Conservation (phyloP, 1,139 yeast species). For the Pichia sp. region DNA sequence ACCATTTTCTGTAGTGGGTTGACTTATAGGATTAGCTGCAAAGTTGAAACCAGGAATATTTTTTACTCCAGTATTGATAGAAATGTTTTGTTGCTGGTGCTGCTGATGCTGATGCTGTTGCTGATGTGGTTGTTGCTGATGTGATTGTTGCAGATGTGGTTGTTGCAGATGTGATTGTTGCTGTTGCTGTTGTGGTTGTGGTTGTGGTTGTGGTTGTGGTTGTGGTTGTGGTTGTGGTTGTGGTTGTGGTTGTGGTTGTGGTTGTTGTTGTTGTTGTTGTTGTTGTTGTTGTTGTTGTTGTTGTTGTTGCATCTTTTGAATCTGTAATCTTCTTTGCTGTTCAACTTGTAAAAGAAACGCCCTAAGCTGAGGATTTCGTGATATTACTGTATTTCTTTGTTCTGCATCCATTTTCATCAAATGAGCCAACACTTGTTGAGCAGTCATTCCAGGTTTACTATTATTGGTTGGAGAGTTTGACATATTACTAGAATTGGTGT, state of each 20-base stretch:
- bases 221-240: constrained; percentile 18
- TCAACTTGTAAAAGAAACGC: constrained; percentile 29
- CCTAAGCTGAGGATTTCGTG: constrained; percentile 28
- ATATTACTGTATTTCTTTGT: constrained; percentile 26
- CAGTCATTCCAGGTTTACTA: constrained; percentile 14
- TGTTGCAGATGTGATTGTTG: neutral
- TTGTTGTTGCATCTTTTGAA: constrained; percentile 23
- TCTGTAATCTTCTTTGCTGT: constrained; percentile 28
- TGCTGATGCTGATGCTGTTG: constrained; percentile 1
- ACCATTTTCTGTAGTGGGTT: no score
- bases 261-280: constrained; percentile 15
- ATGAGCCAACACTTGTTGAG: constrained; percentile 26
- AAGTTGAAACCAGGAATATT: no score
- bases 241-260: constrained; percentile 17
- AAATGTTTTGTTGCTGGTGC: no score
- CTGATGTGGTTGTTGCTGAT: neutral
- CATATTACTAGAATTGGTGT: neutral
- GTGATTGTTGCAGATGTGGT: constrained; percentile 4
- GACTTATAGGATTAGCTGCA: no score
- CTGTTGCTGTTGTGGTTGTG: constrained; percentile 4
- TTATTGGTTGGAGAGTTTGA: no score
- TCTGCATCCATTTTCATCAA: constrained; percentile 29
- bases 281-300: constrained; percentile 18
- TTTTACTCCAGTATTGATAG: no score
- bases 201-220: constrained; percentile 12